Percentiles rank a stretch among this genome's conserved stretches.
Evolutionary conservation across 1,139 yeast species (phyloP).

Genomic region (Lodderomyces metapsilosis): DNA sequence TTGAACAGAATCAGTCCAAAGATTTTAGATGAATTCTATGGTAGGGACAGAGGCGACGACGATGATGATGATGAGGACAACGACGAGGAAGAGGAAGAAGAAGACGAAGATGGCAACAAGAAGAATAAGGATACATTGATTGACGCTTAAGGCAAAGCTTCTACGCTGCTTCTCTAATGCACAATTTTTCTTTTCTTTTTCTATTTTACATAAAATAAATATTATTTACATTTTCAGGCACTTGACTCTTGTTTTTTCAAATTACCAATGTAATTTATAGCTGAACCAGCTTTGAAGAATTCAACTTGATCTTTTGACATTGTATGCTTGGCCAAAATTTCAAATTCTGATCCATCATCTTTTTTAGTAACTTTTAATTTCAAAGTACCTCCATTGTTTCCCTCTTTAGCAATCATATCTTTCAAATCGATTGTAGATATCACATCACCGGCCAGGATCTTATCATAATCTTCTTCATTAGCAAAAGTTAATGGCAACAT

Average conservation of each 20-base stretch:
- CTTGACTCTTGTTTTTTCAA: constrained; percentile 34
- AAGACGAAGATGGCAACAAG: constrained; percentile 36
- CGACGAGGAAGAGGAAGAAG: constrained; percentile 21
- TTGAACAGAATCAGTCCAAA: constrained; percentile 98
- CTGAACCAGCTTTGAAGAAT: constrained; percentile 96
- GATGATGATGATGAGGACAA: constrained; percentile 55
- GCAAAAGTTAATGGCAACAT: constrained; percentile 92
- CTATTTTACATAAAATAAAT: background rate
- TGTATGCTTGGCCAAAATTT: constrained; percentile 81
- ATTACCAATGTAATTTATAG: constrained; percentile 88
- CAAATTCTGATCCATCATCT: constrained; percentile 68
- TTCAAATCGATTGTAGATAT: constrained; percentile 74
- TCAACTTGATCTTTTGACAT: constrained; percentile 96
- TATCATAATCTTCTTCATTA: constrained; percentile 84
- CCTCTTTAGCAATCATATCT: constrained; percentile 77
- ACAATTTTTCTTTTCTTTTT: background rate
- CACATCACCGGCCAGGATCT: constrained; percentile 70
- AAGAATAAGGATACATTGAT: constrained; percentile 41
- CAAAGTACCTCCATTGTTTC: constrained; percentile 82
- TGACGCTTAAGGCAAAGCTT: constrained; percentile 41
- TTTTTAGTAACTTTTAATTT: constrained; percentile 72
- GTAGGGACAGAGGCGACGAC: constrained; percentile 69
- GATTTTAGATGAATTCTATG: constrained; percentile 92
- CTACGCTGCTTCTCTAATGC: background rate
- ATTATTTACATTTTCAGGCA: constrained; percentile 1